Base-by-base conservation (phyloP, 495 filamentous ascomycete genomes). In the Penicillium malachiteum region DNA sequence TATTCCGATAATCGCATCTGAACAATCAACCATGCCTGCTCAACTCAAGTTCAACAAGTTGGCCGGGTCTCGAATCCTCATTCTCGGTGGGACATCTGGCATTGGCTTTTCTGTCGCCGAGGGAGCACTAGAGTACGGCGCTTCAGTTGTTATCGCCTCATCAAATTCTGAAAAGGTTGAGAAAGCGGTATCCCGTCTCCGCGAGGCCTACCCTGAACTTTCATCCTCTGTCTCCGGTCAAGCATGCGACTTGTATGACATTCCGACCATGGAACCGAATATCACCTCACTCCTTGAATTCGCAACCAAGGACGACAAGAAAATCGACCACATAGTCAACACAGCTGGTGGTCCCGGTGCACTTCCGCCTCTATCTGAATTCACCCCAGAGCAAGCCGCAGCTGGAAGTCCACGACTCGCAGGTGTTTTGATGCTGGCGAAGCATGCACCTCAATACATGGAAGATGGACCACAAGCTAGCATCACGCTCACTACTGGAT, bases 261-360 rank as follows among this genome's bases (percentile, higher is more conserved):
- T 60, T 10, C 56, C 48, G 6, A 50, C 59, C 4, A 58, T 79
- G 1, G 73, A 84, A 42, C 57, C 69, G 5, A 62, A 70, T 16
- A 67, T 86, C 5, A 70, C 71, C 11, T 47, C 50, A 0, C 69
- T 84, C 7, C 76, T 87, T 54, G 47, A 66, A 1, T 66, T 65
- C 6, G 58, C 58, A 3, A 50, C 48, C 48, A 39, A 18, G 7
- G 21, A 39, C 16, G 60, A 69, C 21, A 44, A 44, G 16, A 65
- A 68, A 38, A 51, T 87, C 48, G 75, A 87, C 68, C 85, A 87
- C 57, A 72, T 87, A 18, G 75, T 84, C 50, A 79, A 68, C 66
- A 85, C 83, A 3, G 84, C 85, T 0, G 82, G 74, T 14, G 76
- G 82, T 52, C 38, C 56, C 10, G 66, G 81, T 1, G 12, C 64